phyloP scores from a whole-genome alignment of 1,139 yeast species.

The Candida albicans region DNA sequence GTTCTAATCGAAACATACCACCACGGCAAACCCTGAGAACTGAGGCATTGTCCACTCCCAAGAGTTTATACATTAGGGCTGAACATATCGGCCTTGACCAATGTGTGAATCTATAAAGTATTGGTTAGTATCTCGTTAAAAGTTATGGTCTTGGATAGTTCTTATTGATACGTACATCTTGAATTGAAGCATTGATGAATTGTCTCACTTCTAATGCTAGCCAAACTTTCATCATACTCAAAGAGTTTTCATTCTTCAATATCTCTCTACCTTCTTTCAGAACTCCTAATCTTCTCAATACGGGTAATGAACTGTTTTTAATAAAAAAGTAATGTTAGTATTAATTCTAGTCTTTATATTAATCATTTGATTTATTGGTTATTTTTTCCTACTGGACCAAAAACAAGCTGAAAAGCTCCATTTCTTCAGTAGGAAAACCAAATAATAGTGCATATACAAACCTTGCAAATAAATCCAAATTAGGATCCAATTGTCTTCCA shows the following conservation, averaged over 20 bases:
- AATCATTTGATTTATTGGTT: constrained; percentile 9
- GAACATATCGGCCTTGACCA: constrained; percentile 52
- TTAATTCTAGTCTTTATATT: constrained; percentile 10
- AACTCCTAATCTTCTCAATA: constrained; percentile 78
- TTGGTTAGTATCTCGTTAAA: constrained; percentile 17
- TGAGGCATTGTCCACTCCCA: too few species aligned
- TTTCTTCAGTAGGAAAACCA: constrained; percentile 54
- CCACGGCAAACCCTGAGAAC: too few species aligned
- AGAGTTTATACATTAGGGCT: constrained; percentile 40
- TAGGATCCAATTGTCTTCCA: constrained; percentile 91
- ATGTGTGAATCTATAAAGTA: constrained; percentile 35
- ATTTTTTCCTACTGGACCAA: neutral
- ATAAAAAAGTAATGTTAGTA: constrained; percentile 24
- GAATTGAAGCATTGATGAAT: constrained; percentile 80
- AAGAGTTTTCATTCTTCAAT: constrained; percentile 55
- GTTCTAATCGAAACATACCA: too few species aligned
- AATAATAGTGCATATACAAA: constrained; percentile 66
- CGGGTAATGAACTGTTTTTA: constrained; percentile 85
- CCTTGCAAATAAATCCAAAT: constrained; percentile 92
- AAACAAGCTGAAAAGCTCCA: constrained; percentile 15
- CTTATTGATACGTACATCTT: constrained; percentile 53
- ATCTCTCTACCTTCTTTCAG: constrained; percentile 64
- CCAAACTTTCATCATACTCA: constrained; percentile 91
- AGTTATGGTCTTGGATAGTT: constrained; percentile 16
- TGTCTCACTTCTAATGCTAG: constrained; percentile 85